Conservation (phyloP, 2,329 filamentous ascomycete species). For the Apiospora marii region DNA sequence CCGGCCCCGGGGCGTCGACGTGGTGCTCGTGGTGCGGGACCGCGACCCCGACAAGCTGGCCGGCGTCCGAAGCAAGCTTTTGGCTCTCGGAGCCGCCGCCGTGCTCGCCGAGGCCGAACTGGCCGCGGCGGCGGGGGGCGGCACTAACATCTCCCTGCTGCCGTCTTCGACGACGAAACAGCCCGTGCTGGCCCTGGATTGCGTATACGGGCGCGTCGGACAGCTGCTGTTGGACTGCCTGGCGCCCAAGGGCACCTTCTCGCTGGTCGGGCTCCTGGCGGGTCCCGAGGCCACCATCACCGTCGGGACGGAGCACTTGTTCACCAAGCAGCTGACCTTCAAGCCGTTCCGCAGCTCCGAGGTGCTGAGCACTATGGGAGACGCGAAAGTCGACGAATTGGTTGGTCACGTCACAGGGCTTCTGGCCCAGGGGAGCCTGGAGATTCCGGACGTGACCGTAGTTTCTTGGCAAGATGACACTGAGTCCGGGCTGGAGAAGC, state of each 20-base stretch:
- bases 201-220: conserved; percentile 25
- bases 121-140: neutral
- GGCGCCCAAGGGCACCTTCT: conserved; percentile 24
- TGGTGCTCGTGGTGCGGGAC: conserved; percentile 17
- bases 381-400: conserved; percentile 13
- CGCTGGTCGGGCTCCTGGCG: conserved; percentile 25
- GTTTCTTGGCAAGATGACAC: conserved; percentile 20
- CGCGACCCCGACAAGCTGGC: neutral
- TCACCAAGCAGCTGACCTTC: conserved; percentile 37
- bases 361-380: conserved; percentile 42
- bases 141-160: neutral
- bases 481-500: neutral
- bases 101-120: conserved; percentile 26
- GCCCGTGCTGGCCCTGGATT: conserved; percentile 25
- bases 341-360: conserved; percentile 44
- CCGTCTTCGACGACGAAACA: neutral
- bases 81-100: conserved; percentile 21
- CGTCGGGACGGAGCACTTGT: conserved; percentile 23
- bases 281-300: conserved; percentile 17
- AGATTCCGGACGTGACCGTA: conserved; percentile 15
- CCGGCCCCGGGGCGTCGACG: neutral
- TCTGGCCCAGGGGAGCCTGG: conserved; percentile 14
- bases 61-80: neutral
- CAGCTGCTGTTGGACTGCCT: conserved; percentile 23
- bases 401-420: conserved; percentile 23